Evolutionary conservation across 1,284 basidiomycete species (phyloP), one percentile per base, ranked within the genome.

Genomic region (Ganoderma lucidum): DNA sequence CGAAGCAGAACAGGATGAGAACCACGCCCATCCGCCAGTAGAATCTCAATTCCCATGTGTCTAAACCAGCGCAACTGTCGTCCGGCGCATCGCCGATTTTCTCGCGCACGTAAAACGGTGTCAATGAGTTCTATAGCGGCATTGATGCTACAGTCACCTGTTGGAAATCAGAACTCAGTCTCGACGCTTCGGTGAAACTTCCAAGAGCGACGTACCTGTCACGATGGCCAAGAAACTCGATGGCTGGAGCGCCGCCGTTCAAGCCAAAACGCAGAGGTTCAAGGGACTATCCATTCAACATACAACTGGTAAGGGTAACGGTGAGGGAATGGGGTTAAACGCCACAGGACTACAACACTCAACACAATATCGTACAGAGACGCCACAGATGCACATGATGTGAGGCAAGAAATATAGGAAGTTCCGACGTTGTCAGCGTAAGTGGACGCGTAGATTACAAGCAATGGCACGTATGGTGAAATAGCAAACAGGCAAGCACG

Each of bases 51-150:
- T 42, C 28, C 53, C 28, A 48, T 60, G 23, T 55, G 28, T 66
- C 48, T 62, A 35, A 32, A 45, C 37, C 55, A 39, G 28, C 6
- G 53, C 66, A n/a, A 51, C 69, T 59, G 58, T 61, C 48, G 30
- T 48, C 32, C 62, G 48, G 64, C 28, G 62, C 55, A 39, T 67
- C 44, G 53, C n/a, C 23, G 30, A 30, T 5, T 61, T 58, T 55
- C 45, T 41, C 42, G n/a, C 30, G 56, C 63, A 67, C 63, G 66
- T 67, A 67, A 67, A 63, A 59, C 17, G 35, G 30, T 67, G 66
- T 44, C 63, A 48, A 67, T 67, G 53, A 67, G 63, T 32, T 17
- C n/a, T 32, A 42, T 58, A 30, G 61, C 51, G 42, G 53, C 45
- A 14, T 32, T 63, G 62, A 67, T 67, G 66, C 14, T 37, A 19